A percentile compares a stretch with the other conserved stretches of the same genome.
Conservation (phyloP, 179 eudicot species). For the Patellifolia procumbens region DNA sequence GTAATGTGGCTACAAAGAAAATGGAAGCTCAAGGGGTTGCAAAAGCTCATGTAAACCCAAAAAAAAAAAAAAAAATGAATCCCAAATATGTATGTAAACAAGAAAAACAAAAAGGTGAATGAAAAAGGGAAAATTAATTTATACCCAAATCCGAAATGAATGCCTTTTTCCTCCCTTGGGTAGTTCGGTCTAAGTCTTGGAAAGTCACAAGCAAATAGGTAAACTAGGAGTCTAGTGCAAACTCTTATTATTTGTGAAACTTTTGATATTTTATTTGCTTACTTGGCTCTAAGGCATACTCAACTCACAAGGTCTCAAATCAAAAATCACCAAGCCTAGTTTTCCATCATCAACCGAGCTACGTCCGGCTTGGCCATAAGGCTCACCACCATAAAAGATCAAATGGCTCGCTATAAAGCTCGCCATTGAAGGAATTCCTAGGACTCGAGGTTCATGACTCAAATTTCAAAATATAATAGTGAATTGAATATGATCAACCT, state of each 20-base stretch:
- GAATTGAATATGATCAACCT: not conserved
- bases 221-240: not conserved
- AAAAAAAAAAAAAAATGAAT: too few relatives aligned
- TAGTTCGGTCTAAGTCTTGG: not conserved
- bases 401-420: not conserved
- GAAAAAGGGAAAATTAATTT: not conserved
- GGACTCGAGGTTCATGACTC: not conserved
- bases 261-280: not conserved
- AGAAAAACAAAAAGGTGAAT: not conserved
- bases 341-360: not conserved
- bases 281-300: not conserved
- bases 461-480: not conserved
- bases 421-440: not conserved
- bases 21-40: not conserved
- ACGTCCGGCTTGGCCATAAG: not conserved
- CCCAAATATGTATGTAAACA: not conserved
- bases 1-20: not conserved
- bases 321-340: not conserved
- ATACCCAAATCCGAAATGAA: too few relatives aligned
- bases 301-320: not conserved
- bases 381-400: not conserved
- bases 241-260: not conserved
- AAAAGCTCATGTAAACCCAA: not conserved
- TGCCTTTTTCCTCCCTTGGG: constrained; percentile 1
- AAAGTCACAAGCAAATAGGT: not conserved